Conservation (phyloP, 129 eudicot species). For the Helichrysum umbraculigerum region DNA sequence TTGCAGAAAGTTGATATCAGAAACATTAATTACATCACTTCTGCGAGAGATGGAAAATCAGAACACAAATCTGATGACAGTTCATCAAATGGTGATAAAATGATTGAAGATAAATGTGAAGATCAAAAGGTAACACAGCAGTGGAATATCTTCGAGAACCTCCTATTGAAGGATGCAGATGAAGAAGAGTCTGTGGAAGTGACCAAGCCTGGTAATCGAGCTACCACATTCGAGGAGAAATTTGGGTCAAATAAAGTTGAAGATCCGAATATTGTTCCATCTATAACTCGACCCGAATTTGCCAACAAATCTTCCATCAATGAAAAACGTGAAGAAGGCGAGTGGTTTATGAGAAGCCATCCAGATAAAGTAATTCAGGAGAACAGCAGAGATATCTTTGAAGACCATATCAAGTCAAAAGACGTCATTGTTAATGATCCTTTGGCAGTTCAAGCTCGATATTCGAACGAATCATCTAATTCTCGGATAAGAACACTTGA, state of each 20-base stretch:
- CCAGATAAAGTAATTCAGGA: conserved; percentile 36
- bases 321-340: conserved; percentile 46
- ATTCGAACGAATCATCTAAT: conserved; percentile 23
- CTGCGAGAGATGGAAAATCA: conserved; percentile 42
- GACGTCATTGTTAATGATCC: conserved; percentile 53
- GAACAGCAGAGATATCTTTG: conserved; percentile 32
- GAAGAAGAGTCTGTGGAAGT: conserved; percentile 20
- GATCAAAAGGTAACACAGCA: conserved; percentile 47
- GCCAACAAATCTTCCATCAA: conserved; percentile 36
- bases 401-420: conserved; percentile 34
- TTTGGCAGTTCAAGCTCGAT: conserved; percentile 49
- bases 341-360: conserved; percentile 47
- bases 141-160: conserved; percentile 79
- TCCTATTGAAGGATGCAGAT: conserved; percentile 59
- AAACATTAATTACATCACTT: conserved; percentile 60
- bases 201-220: neutral
- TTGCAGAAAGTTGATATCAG: conserved; percentile 59
- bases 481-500: conserved; percentile 39
- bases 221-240: conserved; percentile 37
- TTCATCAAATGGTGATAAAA: conserved; percentile 27
- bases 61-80: conserved; percentile 33
- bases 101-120: conserved; percentile 26
- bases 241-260: conserved; percentile 37
- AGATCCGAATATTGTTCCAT: conserved; percentile 22
- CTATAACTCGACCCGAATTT: conserved; percentile 28